Evolutionary conservation across 2,329 filamentous ascomycete genomes (phyloP), one percentile per base, ranked within the genome.

Genomic region (Colletotrichum sp.): DNA sequence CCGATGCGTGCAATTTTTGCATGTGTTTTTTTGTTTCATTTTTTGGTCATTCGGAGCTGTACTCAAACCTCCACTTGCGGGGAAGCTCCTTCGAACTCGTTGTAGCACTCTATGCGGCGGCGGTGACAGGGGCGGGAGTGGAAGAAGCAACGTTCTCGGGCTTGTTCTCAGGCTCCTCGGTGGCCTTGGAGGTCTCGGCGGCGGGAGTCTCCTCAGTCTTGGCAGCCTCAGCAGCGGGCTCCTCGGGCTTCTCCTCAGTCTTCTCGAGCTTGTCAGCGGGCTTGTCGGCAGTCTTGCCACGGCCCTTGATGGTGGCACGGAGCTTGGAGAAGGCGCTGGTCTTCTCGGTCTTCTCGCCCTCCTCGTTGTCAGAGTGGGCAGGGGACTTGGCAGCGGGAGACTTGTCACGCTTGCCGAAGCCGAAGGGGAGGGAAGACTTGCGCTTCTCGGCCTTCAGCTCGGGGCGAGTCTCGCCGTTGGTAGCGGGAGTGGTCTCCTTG

Each of bases 371-470:
- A 2, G 90, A 90, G 44, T 86, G 81, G 62, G 87, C 84, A 28
- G 81, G 75, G 44, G 85, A 86, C 86, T 91, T 90, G 85, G 94
- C 93, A 26, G 69, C 69, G 18, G 72, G 71, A 13, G 75, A 74
- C 71, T 77, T 77, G 36, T 77, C 75, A 13, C 72, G 71, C 90
- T 96, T 96, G 81, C 95, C 92, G 82, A 92, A 93, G 81, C 92
- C 92, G 86, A 98, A 98, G 65, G 90, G 90, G 10, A 92, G 85
- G 82, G 96, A 93, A 79, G 95, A 97, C 86, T 93, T 92, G 85
- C 95, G 95, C 94, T 98, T 98, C 86, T 92, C 90, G 64, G 85
- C 85, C 92, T 95, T 96, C 80, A 89, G 84, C 78, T 91, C 90
- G 86, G 92, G 92, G 85, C 91, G 91, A 72, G 87, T 79, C 86